A percentile compares a stretch with the other conserved stretches of the same genome.
Evolutionary conservation across 1,284 basidiomycete genomes (phyloP).

Genomic region (Farysia itapuensis): DNA sequence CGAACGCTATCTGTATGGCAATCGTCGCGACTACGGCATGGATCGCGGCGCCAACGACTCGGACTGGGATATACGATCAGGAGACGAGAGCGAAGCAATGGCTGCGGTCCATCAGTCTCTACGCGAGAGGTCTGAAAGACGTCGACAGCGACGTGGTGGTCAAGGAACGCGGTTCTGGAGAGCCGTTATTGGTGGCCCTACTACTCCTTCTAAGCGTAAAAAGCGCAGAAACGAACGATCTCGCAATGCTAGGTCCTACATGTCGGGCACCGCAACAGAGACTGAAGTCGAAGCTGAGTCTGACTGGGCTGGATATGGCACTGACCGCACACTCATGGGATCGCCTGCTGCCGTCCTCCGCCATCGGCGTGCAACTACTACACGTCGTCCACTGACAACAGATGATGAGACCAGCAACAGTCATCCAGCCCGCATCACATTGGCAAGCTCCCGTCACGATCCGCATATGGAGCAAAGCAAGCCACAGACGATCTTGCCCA

Average conservation of each 20-base stretch:
- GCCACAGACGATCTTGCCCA: conserved; percentile 5
- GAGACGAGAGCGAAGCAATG: conserved; percentile 29
- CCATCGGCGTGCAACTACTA: background rate
- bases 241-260: background rate
- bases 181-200: conserved; percentile 45
- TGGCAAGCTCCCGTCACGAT: background rate
- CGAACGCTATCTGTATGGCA: conserved; percentile 6
- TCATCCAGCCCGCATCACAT: background rate
- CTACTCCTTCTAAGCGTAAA: conserved; percentile 8
- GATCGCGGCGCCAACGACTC: conserved; percentile 6
- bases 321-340: conserved; percentile 20
- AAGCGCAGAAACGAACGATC: no score
- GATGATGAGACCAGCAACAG: background rate
- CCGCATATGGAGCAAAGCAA: background rate
- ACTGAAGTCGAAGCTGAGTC: conserved; percentile 26
- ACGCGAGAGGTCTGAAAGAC: conserved; percentile 16
- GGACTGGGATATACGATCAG: conserved; percentile 31
- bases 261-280: conserved; percentile 10
- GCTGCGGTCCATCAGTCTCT: conserved; percentile 1
- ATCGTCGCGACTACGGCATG: background rate
- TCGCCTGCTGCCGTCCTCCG: background rate
- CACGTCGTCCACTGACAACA: background rate
- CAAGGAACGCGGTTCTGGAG: conserved; percentile 46
- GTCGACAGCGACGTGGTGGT: conserved; percentile 20
- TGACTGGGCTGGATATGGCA: conserved; percentile 26